Base-by-base conservation (phyloP, 192 early-diverging fungal species). In the Glomus cerebriforme region DNA sequence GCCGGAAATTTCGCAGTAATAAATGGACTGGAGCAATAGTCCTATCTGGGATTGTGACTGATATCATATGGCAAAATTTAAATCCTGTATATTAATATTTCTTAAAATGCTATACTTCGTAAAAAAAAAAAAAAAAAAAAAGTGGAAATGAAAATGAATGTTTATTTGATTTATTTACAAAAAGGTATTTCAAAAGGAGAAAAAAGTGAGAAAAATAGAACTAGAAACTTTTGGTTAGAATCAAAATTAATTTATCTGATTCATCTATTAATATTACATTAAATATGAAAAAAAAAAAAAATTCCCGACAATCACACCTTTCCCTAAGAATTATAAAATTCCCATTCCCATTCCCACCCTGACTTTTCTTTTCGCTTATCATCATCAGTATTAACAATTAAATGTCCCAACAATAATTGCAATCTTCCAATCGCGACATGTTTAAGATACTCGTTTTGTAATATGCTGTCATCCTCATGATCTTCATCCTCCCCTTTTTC, bases 11-110 rank as follows among this genome's bases (percentile, higher is more conserved):
- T 83, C 89, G 88, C 71, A 90, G 90, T 54, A 95, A 96, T 80
- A 89, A 88, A 4, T 92, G 91, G 90, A 87, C 92, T 22, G 96
- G 96, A n/a, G 87, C 82, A 1, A 82, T 96, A n/a, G 77, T 98
- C 3, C 87, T 91, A 39, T 81, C 81, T n/a, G 96, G 94, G 2
- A 89, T 96, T 49, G 76, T 91, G 1, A 85, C 85, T 0, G 96
- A 98, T 81, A 71, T 39, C n/a, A 7, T n/a, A 8, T 68, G 66
- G 66, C 12, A 68, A 68, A 35, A n/a, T 68, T n/a, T 68, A n/a
- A 37, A 68, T 35, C 2, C 13, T 68, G 34, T 49, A 17, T 22
- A 22, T 6, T 19, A 54, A 54, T 43, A 43, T 22, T 54, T 54
- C 19, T 47, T 47, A 35, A 35, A 35, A 35, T 35, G 0, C 12